These are phyloP conservation scores for Heteromeles arbutifolia DNA, from an alignment of 306 rosid genomes.

Conservation along the genomic window DNA sequence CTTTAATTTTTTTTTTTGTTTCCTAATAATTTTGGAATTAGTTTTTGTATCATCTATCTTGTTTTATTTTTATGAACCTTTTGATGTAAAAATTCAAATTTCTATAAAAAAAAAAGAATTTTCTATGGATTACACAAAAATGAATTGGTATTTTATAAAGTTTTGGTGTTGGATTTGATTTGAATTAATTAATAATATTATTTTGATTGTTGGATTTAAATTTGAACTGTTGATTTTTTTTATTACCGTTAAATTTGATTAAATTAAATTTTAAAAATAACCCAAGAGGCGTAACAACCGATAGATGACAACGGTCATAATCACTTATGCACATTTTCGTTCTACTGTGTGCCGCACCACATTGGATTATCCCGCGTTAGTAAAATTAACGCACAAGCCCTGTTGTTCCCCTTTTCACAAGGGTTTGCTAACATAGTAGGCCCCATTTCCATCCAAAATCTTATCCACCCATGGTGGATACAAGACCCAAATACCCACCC, in stretches of 20 bases:
- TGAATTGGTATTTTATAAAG: too few species aligned
- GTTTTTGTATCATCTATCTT: too few species aligned
- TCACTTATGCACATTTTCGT: not conserved
- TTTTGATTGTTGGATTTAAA: too few species aligned
- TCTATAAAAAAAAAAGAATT: not conserved
- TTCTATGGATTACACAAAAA: not conserved
- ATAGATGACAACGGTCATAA: not conserved
- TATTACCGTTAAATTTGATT: too few species aligned
- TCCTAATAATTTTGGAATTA: not conserved
- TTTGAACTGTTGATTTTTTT: too few species aligned
- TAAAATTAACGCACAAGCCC: not conserved
- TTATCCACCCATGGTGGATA: not conserved
- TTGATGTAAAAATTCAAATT: not conserved
- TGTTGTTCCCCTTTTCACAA: not conserved
- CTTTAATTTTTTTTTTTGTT: too few species aligned
- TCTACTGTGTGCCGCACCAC: not conserved
- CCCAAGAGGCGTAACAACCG: accelerated
- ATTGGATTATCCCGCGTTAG: not conserved
- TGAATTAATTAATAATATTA: too few species aligned
- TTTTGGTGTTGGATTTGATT: not conserved
- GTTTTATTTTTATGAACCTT: too few species aligned
- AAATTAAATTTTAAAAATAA: too few species aligned
- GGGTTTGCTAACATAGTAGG: not conserved
- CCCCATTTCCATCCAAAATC: not conserved
- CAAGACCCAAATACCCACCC: not conserved